phyloP scores from a whole-genome alignment of 768 basidiomycete species.

The Suillus americanus region DNA sequence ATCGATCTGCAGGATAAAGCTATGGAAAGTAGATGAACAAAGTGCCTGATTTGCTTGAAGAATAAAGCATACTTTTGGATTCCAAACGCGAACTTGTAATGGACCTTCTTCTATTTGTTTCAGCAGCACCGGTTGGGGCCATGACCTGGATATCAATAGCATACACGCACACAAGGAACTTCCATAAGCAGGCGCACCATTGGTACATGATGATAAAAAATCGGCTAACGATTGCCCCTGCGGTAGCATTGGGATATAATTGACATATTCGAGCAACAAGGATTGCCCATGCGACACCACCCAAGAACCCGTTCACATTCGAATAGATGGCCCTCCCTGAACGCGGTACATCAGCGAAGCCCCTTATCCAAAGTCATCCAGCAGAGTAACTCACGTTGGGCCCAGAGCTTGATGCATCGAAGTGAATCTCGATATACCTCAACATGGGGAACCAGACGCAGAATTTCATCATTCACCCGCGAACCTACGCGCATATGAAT shows the following conservation, averaged over 20 bases:
- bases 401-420: conserved; percentile 97
- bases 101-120: conserved; percentile 97
- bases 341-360: conserved; percentile 11
- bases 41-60: no score
- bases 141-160: conserved; percentile 61
- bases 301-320: conserved; percentile 96
- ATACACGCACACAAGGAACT: conserved; percentile 1
- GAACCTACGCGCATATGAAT: conserved; percentile 57
- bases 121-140: conserved; percentile 97
- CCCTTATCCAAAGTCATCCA: background rate
- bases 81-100: conserved; percentile 94
- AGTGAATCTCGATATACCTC: conserved; percentile 92
- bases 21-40: conserved; percentile 29
- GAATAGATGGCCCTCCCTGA: conserved; percentile 95
- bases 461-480: conserved; percentile 92
- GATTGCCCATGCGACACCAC: conserved; percentile 98
- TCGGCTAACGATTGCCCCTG: conserved; percentile 93
- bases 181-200: conserved; percentile 58
- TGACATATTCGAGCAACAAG: conserved; percentile 99
- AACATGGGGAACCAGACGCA: conserved; percentile 92
- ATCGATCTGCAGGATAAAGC: conserved; percentile 88
- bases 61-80: conserved; percentile 70
- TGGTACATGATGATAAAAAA: conserved; percentile 99
- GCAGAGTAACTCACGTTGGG: conserved; percentile 58
- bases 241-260: conserved; percentile 91